These are phyloP conservation scores for Cnidoscolus chayamansa DNA, from an alignment of 441 rosid genomes.

Conservation along the genomic window DNA sequence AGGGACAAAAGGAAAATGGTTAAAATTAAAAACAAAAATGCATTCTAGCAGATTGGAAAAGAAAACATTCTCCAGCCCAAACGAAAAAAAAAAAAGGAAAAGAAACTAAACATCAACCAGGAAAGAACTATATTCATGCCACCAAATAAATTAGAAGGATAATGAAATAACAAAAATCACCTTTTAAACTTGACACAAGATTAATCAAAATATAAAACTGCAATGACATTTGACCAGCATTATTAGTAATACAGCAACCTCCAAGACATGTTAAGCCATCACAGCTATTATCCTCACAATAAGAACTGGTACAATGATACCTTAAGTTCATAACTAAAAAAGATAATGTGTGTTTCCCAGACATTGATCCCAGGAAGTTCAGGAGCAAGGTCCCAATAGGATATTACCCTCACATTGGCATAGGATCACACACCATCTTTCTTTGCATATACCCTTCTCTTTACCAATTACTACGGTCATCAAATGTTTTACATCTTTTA, in stretches of 20 bases:
- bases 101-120: constrained; percentile 8
- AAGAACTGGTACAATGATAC: neutral
- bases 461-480: neutral
- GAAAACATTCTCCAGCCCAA: neutral
- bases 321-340: neutral
- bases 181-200: neutral
- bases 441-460: neutral
- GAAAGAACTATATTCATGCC: neutral
- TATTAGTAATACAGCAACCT: neutral
- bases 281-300: neutral
- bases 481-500: neutral
- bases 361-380: neutral
- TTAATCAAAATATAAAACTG: neutral
- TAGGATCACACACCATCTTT: neutral
- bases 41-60: neutral
- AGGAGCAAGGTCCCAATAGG: neutral
- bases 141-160: neutral
- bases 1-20: constrained; percentile 6
- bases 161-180: neutral
- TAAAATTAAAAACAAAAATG: neutral
- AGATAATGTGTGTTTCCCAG: neutral
- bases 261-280: constrained; percentile 2
- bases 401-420: neutral
- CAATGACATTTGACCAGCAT: neutral
- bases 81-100: neutral